Evolutionary conservation across 176 grass and related monocot genomes (phyloP).

Genomic region (Avena eriantha): DNA sequence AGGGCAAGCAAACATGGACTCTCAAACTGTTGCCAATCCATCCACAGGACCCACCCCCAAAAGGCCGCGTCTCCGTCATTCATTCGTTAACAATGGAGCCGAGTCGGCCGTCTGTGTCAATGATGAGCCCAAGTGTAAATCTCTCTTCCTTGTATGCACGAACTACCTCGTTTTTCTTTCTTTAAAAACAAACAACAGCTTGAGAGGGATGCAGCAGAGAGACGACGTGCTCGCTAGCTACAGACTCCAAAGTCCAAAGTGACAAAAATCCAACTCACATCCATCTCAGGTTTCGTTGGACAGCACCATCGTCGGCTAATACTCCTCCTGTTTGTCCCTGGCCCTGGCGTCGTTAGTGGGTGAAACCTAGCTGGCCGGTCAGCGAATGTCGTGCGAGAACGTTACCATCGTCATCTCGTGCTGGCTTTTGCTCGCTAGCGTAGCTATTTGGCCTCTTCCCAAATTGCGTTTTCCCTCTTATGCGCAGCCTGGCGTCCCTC

Average conservation of each 20-base stretch:
- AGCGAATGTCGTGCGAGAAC: slow-evolving; percentile 22
- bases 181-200: slow-evolving; percentile 39
- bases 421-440: background rate
- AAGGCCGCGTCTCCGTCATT: background rate
- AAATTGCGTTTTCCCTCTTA: background rate
- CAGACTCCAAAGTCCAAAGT: slow-evolving; percentile 25
- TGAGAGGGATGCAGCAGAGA: background rate
- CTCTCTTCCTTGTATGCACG: slow-evolving; percentile 8
- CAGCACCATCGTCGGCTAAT: slow-evolving; percentile 16
- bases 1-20: slow-evolving; percentile 37
- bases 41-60: background rate
- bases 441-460: background rate
- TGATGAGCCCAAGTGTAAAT: slow-evolving; percentile 38
- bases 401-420: background rate
- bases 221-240: background rate
- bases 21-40: background rate
- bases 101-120: slow-evolving; percentile 35
- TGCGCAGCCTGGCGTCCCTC: slow-evolving; percentile 35
- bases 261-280: background rate
- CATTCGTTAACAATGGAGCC: slow-evolving; percentile 15
- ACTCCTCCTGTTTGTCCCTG: background rate
- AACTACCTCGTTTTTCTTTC: slow-evolving; percentile 13
- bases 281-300: slow-evolving; percentile 23
- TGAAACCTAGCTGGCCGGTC: slow-evolving; percentile 36
- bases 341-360: background rate